Evolutionary conservation across 2,329 filamentous ascomycete genomes (phyloP).

Genomic region (Scopulariopsis brevicaulis): DNA sequence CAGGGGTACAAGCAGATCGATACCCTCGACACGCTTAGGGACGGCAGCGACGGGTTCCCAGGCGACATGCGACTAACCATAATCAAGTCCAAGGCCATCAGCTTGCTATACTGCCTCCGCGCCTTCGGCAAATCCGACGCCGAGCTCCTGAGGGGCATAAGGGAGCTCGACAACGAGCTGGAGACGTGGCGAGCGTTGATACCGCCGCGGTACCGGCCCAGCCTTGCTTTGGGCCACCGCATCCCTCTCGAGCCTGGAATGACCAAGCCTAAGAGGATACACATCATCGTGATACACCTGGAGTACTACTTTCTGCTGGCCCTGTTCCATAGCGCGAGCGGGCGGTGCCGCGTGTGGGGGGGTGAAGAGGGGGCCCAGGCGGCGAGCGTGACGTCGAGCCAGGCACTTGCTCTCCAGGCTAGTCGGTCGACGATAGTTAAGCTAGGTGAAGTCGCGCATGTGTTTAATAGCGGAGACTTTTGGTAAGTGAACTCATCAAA

Average conservation of each 20-base stretch:
- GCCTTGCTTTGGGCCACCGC: not conserved
- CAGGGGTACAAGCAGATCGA: not conserved
- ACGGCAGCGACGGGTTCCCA: not conserved
- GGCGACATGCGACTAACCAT: not conserved
- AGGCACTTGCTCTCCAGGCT: constrained; percentile 40
- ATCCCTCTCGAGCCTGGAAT: not conserved
- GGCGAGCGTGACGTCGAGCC: constrained; percentile 24
- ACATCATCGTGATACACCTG: constrained; percentile 33
- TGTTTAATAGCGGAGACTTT: constrained; percentile 33
- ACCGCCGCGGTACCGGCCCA: not conserved
- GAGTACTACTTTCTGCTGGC: constrained; percentile 45
- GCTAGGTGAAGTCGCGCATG: constrained; percentile 27
- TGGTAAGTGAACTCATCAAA: constrained; percentile 24
- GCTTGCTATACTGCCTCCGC: not conserved
- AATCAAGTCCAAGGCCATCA: not conserved
- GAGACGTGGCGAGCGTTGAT: not conserved
- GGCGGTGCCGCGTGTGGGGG: constrained; percentile 28
- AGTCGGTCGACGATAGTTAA: constrained; percentile 42
- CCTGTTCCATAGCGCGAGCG: constrained; percentile 42
- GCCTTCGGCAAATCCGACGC: not conserved
- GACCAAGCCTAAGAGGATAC: constrained; percentile 18
- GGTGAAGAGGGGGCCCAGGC: constrained; percentile 25
- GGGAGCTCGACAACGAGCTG: not conserved
- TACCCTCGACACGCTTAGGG: not conserved
- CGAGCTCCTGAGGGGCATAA: not conserved